A percentile compares a stretch with the other conserved stretches of the same genome.
These are phyloP conservation scores for Leucosporidium scottii DNA, from an alignment of 768 basidiomycete genomes.

Conservation along the genomic window DNA sequence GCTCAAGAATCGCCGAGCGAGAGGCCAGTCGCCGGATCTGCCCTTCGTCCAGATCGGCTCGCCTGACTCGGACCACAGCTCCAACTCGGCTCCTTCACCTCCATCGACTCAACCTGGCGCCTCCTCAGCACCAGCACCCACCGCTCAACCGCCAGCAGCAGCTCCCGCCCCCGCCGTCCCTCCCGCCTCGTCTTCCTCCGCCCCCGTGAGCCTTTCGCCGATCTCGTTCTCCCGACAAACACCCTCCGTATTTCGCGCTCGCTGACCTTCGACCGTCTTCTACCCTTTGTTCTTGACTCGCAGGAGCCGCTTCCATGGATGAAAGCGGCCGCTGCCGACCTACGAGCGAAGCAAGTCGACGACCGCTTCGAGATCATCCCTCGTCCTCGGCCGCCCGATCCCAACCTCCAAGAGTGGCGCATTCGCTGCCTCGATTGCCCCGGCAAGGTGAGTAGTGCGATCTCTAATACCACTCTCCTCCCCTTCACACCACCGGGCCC, in stretches of 20 bases:
- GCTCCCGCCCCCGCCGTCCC: neutral
- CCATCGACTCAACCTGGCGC: no score
- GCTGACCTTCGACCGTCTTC: neutral
- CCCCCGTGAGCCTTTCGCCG: conserved; percentile 4
- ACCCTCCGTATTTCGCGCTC: neutral
- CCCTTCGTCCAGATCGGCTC: conserved; percentile 6
- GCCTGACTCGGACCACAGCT: conserved; percentile 1
- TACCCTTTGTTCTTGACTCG: conserved; percentile 30
- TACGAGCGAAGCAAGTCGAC: conserved; percentile 67
- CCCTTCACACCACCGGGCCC: no score
- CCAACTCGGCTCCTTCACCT: neutral
- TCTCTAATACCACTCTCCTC: neutral
- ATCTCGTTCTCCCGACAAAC: neutral
- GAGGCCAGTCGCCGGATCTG: conserved; percentile 1
- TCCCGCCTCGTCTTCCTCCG: neutral
- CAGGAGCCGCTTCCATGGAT: conserved; percentile 64
- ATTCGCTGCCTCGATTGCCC: conserved; percentile 88
- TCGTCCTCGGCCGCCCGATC: conserved; percentile 52
- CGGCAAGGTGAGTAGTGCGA: conserved; percentile 60
- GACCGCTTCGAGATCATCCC: conserved; percentile 75
- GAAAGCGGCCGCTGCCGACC: conserved; percentile 55
- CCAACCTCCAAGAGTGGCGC: conserved; percentile 69
- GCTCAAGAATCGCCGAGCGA: neutral
- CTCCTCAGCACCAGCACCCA: neutral
- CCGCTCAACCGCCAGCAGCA: neutral